Conservation (phyloP, 2,329 filamentous ascomycete genomes). For the Diaporthe capsici region DNA sequence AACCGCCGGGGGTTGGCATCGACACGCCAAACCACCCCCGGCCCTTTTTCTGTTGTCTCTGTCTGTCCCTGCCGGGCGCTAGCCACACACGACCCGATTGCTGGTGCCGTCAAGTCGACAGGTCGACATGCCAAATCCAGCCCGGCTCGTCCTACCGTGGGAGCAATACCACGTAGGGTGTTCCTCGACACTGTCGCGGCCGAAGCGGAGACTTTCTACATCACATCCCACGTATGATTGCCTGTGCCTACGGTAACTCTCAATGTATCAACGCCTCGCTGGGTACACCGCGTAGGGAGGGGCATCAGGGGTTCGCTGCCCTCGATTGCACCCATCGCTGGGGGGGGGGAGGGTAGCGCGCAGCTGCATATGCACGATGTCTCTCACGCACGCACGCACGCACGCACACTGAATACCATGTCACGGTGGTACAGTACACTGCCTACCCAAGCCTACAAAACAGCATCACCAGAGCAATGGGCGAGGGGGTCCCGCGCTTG, state of each 20-base stretch:
- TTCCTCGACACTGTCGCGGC: slow-evolving; percentile 29
- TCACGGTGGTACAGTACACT: slow-evolving; percentile 4
- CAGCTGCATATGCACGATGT: slow-evolving; percentile 33
- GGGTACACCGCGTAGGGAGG: slow-evolving; percentile 7
- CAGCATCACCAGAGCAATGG: slow-evolving; percentile 13
- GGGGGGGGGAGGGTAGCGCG: slow-evolving; percentile 3
- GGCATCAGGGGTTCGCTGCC: slow-evolving; percentile 15
- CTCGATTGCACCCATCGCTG: not conserved
- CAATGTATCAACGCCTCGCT: slow-evolving; percentile 10
- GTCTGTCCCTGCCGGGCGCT: slow-evolving; percentile 5
- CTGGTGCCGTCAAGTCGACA: slow-evolving; percentile 10
- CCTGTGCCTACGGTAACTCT: slow-evolving; percentile 31
- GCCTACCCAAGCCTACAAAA: not conserved
- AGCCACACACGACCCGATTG: slow-evolving; percentile 15
- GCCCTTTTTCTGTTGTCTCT: slow-evolving; percentile 12
- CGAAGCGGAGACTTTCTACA: slow-evolving; percentile 18
- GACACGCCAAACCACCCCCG: slow-evolving; percentile 13
- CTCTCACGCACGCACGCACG: slow-evolving; percentile 26
- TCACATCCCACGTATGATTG: slow-evolving; percentile 33
- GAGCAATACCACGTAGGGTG: slow-evolving; percentile 27
- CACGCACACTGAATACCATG: slow-evolving; percentile 19
- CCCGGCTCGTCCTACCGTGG: slow-evolving; percentile 18
- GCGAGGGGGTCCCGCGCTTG: slow-evolving; percentile 9
- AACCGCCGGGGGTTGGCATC: not conserved
- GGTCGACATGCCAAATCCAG: slow-evolving; percentile 21